Conservation (phyloP, 1,284 basidiomycete species). For the Cronartium quercuum region DNA sequence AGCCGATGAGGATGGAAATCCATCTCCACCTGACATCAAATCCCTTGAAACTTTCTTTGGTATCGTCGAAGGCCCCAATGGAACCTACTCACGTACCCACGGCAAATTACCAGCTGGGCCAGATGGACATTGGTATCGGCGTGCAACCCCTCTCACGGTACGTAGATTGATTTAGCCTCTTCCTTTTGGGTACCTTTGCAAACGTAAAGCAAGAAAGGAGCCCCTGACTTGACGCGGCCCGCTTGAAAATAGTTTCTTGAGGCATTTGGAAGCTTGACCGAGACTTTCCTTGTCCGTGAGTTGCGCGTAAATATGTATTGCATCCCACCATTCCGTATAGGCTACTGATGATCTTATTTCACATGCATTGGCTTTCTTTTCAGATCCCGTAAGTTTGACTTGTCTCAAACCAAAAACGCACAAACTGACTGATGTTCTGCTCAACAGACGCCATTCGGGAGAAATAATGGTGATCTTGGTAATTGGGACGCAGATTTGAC, state of each 20-base stretch:
- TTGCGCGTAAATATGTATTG: not conserved
- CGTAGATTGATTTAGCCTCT: not conserved
- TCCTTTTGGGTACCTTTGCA: too few species aligned
- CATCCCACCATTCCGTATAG: too few species aligned
- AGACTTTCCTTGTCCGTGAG: not conserved
- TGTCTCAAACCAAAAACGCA: not conserved
- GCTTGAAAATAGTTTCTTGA: not conserved
- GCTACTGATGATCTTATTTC: not conserved
- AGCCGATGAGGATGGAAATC: not conserved
- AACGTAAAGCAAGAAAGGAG: too few species aligned
- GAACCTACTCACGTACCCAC: not conserved
- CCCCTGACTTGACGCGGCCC: too few species aligned
- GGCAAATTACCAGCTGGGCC: not conserved
- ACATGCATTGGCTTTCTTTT: not conserved
- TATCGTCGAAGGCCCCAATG: not conserved
- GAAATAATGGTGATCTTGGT: not conserved
- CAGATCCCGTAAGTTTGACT: not conserved
- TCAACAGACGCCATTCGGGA: not conserved
- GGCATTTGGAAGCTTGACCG: not conserved
- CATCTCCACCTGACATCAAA: not conserved
- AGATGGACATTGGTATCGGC: not conserved
- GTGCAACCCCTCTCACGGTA: not conserved
- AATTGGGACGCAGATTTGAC: not conserved
- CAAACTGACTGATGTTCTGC: not conserved
- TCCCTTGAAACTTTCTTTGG: not conserved